Base-by-base conservation (phyloP, 805 yeast genomes). In the Nakazawaea peltata region DNA sequence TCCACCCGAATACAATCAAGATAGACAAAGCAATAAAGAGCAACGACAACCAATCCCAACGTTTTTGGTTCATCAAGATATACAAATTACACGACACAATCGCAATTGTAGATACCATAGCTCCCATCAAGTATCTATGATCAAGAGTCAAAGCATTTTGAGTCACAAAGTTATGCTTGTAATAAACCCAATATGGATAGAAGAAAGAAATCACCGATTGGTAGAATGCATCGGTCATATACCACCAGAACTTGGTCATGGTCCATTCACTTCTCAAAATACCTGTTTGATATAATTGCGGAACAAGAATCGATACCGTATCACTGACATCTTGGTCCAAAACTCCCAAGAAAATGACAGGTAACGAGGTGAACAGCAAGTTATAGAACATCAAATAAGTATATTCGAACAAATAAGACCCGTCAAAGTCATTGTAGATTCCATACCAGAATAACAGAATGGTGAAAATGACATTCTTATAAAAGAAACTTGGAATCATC, bases 381-480 rank as follows among this genome's bases (percentile, higher is more conserved):
- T 82, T 82, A 66, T 77, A 82, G 51, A 82, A 72, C 74, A 81
- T 78, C 57, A 83, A 67, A 51, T 71, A 80, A 16, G 94, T 82
- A 57, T 73, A 83, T 56, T 82, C 90, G 47, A 74, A 81, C 50
- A 81, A 61, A 50, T 81, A 82, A 2, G 87, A 69, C 23, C 87
- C 87, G 52, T 83, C 92, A 49, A 77, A 82, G 47, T 74, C 61
- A 49, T 63, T 71, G 58, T 63, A 81, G 27, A 78, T 67, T 35
- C 85, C 84, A 51, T 65, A 82, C 90, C 92, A 82, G 56, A 82
- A 81, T 52, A 78, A 64, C 3, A 87, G 72, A 52, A 81, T 52
- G 9, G 87, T 79, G 56, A 80, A 83, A 32, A 77, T 73, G 36
- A 78, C 76, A 54, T 82, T 82, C 57, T 82, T 81, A 63, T 77